Evolutionary conservation across 1,139 yeast genomes (phyloP), one percentile per base, ranked within the genome.

Genomic region (Debaryomycetaceae sp.): DNA sequence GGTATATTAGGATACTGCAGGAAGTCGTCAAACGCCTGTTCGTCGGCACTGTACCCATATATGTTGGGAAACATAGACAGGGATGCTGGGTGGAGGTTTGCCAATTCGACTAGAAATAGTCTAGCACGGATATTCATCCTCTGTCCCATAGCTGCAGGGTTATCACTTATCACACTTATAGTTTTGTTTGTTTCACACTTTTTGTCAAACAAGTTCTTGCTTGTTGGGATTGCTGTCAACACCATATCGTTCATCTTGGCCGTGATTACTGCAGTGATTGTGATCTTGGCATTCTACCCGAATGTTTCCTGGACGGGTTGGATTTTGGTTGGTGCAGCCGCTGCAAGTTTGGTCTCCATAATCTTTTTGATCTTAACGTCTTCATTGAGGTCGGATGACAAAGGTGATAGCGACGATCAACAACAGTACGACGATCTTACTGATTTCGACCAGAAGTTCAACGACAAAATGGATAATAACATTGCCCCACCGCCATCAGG

Each of bases 1-100:
- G 99, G 99, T 5, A 89, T 88, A 1, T 87, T 91, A 69, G 99
- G 98, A 1, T 78, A 80, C 50, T 91, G 98, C 63, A 48, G 60
- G 14, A 33, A 33, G 24, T 59, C 66, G 6, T 13, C 34, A 6
- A 24, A 22, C 14, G 57, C 63, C 1, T 87, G 96, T 63, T 71
- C 84, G 0, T 45, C 47, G 5, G 68, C 72, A 5, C 45, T 57
- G n/a, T 74, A 65, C 49, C 79, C 79, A 1, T 60, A 69, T 44
- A 36, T 42, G 2, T 50, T 66, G 17, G 54, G 63, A 34, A 39
- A 45, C 6, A 45, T 54, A 11, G 54, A 55, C 23, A 58, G 55
- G 22, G 49, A 54, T 13, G 47, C 55, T 11, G 36, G 52, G 13
- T 70, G 74, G 73, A 38, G 58, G 4, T 58, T 69, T 45, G 49